These are phyloP conservation scores for Cercospora nicotianae DNA, from an alignment of 2,329 filamentous ascomycete genomes.

Conservation along the genomic window DNA sequence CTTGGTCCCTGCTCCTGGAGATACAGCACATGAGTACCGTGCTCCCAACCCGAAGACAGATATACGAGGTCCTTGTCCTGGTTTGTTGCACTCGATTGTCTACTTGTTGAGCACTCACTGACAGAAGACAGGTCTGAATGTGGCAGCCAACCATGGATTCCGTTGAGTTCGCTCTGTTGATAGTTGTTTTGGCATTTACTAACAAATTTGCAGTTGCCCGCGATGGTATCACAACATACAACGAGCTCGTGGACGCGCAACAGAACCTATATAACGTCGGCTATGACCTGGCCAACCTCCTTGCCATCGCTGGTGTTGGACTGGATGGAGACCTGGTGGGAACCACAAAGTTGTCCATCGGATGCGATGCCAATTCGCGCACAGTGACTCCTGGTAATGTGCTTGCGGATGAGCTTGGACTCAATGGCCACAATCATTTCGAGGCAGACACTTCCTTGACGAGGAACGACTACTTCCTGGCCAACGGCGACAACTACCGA, in stretches of 20 bases:
- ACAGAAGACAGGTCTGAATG: not conserved
- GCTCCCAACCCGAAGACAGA: conserved; percentile 39
- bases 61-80: conserved; percentile 43
- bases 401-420: conserved; percentile 41
- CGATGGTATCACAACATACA: conserved; percentile 44
- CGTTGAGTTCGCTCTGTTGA: not conserved
- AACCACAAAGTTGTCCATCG: conserved; percentile 44
- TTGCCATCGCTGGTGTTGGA: conserved; percentile 35
- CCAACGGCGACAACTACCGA: conserved; percentile 38
- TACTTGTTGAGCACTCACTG: not conserved
- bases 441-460: conserved; percentile 44
- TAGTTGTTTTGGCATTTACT: not conserved
- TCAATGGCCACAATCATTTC: conserved; percentile 47
- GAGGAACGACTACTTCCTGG: conserved; percentile 42
- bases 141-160: conserved; percentile 45
- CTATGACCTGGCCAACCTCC: conserved; percentile 42
- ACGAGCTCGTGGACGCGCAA: conserved; percentile 44
- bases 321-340: conserved; percentile 18
- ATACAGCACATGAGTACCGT: conserved; percentile 40
- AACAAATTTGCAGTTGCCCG: conserved; percentile 28
- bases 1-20: conserved; percentile 45
- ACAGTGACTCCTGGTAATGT: conserved; percentile 36
- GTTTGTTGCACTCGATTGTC: not conserved
- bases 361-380: conserved; percentile 44
- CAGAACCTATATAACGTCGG: conserved; percentile 48